These are phyloP conservation scores for Fusarium ambrosium DNA, from an alignment of 2,329 filamentous ascomycete species.

Conservation along the genomic window DNA sequence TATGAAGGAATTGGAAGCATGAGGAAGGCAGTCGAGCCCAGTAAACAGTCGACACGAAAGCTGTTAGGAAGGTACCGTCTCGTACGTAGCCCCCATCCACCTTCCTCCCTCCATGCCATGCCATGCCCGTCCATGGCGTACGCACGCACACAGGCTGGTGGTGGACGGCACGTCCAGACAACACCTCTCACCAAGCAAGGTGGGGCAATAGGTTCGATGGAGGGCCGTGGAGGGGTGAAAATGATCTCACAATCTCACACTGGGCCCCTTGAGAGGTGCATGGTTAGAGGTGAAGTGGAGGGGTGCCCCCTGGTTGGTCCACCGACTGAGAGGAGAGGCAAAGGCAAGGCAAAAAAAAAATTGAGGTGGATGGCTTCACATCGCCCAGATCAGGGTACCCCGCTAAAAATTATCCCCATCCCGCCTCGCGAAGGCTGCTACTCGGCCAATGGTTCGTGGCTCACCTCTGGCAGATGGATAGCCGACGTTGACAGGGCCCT, in stretches of 20 bases:
- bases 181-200: constrained; percentile 33
- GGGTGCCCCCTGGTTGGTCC: constrained; percentile 23
- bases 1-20: constrained; percentile 37
- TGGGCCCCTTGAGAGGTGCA: constrained; percentile 14
- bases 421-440: constrained; percentile 9
- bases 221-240: constrained; percentile 31
- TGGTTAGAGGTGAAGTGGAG: constrained; percentile 15
- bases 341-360: constrained; percentile 1
- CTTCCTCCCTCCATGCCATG: constrained; percentile 1
- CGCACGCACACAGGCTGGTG: background rate
- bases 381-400: constrained; percentile 37
- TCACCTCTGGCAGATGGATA: constrained; percentile 25
- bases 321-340: background rate
- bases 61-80: constrained; percentile 19
- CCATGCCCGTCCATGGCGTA: background rate
- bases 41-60: constrained; percentile 41
- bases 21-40: constrained; percentile 34
- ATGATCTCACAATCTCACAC: constrained; percentile 38
- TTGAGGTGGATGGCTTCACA: constrained; percentile 10
- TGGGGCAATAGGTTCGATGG: constrained; percentile 39
- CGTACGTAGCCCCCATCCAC: constrained; percentile 13
- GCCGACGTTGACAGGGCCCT: constrained; percentile 5
- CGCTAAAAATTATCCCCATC: constrained; percentile 34
- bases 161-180: constrained; percentile 18
- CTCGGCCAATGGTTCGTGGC: constrained; percentile 27